These are phyloP conservation scores for Echinosophora koreensis DNA, from an alignment of 306 rosid species.

Conservation along the genomic window DNA sequence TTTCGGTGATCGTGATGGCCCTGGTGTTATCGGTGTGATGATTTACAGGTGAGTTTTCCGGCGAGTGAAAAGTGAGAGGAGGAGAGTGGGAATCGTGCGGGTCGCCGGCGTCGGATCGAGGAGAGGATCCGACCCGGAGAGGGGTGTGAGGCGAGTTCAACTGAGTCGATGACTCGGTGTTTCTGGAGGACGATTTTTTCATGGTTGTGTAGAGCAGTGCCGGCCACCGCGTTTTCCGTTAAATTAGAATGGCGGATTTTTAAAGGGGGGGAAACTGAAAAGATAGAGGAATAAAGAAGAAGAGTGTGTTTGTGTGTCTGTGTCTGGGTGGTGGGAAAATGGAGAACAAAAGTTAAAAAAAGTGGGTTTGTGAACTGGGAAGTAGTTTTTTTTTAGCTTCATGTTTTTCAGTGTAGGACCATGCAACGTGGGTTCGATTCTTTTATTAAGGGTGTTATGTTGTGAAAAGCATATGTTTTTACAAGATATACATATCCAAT, in stretches of 20 bases:
- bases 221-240: slow-evolving; percentile 46
- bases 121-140: slow-evolving; percentile 71
- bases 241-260: slow-evolving; percentile 30
- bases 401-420: slow-evolving; percentile 48
- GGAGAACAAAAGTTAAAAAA: background rate
- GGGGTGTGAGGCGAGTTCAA: slow-evolving; percentile 77
- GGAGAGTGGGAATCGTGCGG: slow-evolving; percentile 43
- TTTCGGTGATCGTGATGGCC: slow-evolving; percentile 64
- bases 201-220: slow-evolving; percentile 34
- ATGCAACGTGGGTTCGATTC: slow-evolving; percentile 47
- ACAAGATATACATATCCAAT: background rate
- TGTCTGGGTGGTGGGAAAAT: slow-evolving; percentile 59
- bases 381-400: slow-evolving; percentile 19
- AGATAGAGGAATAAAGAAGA: slow-evolving; percentile 16
- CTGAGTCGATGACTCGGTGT: slow-evolving; percentile 64
- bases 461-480: background rate
- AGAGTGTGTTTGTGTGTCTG: background rate
- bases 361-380: background rate
- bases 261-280: slow-evolving; percentile 38
- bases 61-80: slow-evolving; percentile 50
- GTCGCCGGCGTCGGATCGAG: slow-evolving; percentile 78
- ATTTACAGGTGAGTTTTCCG: slow-evolving; percentile 60
- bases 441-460: background rate
- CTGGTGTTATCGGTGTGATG: slow-evolving; percentile 59
- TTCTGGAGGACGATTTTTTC: slow-evolving; percentile 65